Percentiles rank a stretch among this genome's conserved stretches.
These are phyloP conservation scores for Acorus calamus DNA, from an alignment of 106 monocot genomes.

Conservation along the genomic window DNA sequence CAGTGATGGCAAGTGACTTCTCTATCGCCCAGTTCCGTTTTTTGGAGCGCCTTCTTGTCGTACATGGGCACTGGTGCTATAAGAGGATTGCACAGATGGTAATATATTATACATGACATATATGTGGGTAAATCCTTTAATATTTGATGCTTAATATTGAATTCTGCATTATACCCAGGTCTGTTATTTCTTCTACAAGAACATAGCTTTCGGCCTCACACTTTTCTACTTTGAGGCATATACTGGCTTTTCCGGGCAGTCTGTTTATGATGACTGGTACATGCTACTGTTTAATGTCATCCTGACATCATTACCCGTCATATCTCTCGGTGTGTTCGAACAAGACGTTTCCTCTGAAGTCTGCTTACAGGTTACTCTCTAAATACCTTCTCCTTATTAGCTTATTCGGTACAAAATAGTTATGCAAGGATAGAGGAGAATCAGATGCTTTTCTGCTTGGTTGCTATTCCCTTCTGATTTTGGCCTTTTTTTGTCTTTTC, in stretches of 20 bases:
- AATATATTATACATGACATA: neutral
- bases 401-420: neutral
- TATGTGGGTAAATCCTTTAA: neutral
- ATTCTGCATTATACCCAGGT: conserved; percentile 33
- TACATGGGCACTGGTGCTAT: conserved; percentile 91
- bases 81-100: conserved; percentile 73
- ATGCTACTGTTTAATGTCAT: conserved; percentile 72
- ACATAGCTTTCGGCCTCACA: conserved; percentile 72
- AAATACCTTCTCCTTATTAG: no score
- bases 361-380: conserved; percentile 39
- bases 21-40: conserved; percentile 76
- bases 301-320: conserved; percentile 64
- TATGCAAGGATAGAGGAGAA: no score
- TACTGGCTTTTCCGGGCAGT: conserved; percentile 64
- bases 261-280: conserved; percentile 76
- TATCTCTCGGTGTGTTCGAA: conserved; percentile 69
- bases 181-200: conserved; percentile 91
- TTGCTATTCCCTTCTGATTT: no score
- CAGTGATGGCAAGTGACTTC: conserved; percentile 91
- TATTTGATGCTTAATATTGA: neutral
- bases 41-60: conserved; percentile 62
- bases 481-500: no score
- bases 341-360: conserved; percentile 80
- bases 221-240: conserved; percentile 68
- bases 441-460: no score